Evolutionary conservation across 768 basidiomycete genomes (phyloP), one percentile per base, ranked within the genome.

Genomic region (Lentinula sp.): DNA sequence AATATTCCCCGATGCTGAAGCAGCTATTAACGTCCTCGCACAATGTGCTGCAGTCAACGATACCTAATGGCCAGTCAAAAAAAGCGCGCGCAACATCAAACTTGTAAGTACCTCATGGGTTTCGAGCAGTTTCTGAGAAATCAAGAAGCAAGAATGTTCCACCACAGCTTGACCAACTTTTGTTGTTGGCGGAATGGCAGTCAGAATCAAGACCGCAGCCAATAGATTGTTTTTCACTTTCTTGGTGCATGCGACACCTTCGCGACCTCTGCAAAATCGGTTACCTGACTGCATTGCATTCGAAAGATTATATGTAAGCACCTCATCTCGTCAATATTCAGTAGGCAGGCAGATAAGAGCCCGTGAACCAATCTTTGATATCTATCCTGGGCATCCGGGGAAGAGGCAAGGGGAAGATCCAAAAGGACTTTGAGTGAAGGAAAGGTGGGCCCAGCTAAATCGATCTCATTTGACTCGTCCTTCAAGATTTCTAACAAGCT

Each of bases 321-420:
- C 94, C 94, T 84, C 89, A 97, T 94, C 63, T 88, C 91, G 67
- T 98, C 95, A 23, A 98, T 80, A 68, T 96, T 91, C 52, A 87
- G 76, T 37, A 98, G 74, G 68, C 92, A 94, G 0, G 88, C 81
- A 0, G 93, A 95, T n/a, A 98, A 74, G 18, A 97, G 72, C 18
- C 91, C 91, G 68, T 96, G 89, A 0, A 91, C 73, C 15, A 89
- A 70, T 5, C 80, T 80, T 13, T 78, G 79, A 66, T 86, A 92
- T 60, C 80, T 76, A 21, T 83, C 80, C 43, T 73, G 73, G 15
- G 73, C 79, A 50, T 78, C 76, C 16, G 76, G 64, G 21, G 76
- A 72, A 50, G 71, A 62, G 0, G 73, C 71, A 5, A 77, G 71
- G 4, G 78, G 80, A 48, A 82, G 73, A 49, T 87, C 84, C 15